Percentiles rank a stretch among this genome's conserved stretches.
phyloP scores from a whole-genome alignment of 1,284 basidiomycete genomes.

The Apiotrichum sp. region DNA sequence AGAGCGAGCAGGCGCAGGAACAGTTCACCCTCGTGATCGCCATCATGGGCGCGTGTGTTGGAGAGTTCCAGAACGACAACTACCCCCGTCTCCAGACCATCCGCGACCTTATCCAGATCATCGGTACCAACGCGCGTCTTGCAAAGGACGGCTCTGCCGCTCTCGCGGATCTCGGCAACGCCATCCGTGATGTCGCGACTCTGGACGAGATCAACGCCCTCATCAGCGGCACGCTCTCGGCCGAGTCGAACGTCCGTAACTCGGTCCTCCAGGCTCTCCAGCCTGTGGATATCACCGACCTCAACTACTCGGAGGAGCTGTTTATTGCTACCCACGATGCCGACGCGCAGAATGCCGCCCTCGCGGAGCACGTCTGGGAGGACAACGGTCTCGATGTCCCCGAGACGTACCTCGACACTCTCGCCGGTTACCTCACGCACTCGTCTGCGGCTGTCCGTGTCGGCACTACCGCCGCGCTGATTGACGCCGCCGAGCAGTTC shows the following conservation, averaged over 20 bases:
- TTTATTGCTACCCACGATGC: slow-evolving; percentile 87
- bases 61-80: slow-evolving; percentile 59
- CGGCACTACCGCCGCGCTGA: slow-evolving; percentile 66
- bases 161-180: slow-evolving; percentile 75
- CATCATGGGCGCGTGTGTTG: slow-evolving; percentile 77
- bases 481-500: slow-evolving; percentile 69
- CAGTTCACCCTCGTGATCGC: slow-evolving; percentile 80
- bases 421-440: slow-evolving; percentile 71
- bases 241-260: slow-evolving; percentile 83
- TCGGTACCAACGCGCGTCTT: slow-evolving; percentile 71
- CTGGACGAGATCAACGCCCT: slow-evolving; percentile 61
- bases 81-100: slow-evolving; percentile 72
- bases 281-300: slow-evolving; percentile 90
- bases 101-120: slow-evolving; percentile 65
- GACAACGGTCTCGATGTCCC: slow-evolving; percentile 92
- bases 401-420: slow-evolving; percentile 59
- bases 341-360: slow-evolving; percentile 81
- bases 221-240: slow-evolving; percentile 68
- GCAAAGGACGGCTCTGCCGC: slow-evolving; percentile 80
- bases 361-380: slow-evolving; percentile 84
- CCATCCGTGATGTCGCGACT: slow-evolving; percentile 64
- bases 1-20: slow-evolving; percentile 68
- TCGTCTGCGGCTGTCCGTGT: slow-evolving; percentile 73
- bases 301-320: slow-evolving; percentile 84
- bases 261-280: slow-evolving; percentile 85